phyloP scores from a whole-genome alignment of 2,329 filamentous ascomycete species.

The Xylaria arbuscula region DNA sequence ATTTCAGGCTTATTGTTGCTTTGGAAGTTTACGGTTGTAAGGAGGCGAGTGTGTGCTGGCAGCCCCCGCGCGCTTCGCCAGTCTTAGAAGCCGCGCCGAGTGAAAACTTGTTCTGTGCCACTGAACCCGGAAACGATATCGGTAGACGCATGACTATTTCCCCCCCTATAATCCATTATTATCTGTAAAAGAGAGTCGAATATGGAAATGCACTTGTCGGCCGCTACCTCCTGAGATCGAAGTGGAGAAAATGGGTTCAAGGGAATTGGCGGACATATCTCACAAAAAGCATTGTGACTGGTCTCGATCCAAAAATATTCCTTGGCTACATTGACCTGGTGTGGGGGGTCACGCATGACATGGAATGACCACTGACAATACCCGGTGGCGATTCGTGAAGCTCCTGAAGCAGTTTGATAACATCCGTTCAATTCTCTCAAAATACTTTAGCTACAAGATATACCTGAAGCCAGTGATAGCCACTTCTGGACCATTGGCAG shows the following conservation, averaged over 20 bases:
- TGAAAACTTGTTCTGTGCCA: neutral
- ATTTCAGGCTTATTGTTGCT: neutral
- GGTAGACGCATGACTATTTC: neutral
- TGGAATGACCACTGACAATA: neutral
- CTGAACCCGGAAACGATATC: neutral
- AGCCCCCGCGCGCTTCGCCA: neutral
- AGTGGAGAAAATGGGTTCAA: neutral
- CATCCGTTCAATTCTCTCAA: neutral
- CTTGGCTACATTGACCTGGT: neutral
- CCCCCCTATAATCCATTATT: neutral
- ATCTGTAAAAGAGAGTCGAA: neutral
- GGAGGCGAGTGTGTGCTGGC: neutral
- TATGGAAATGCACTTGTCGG: neutral
- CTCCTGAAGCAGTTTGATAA: neutral
- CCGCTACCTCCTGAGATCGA: neutral
- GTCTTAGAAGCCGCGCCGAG: neutral
- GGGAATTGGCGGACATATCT: neutral
- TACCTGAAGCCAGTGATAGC: conserved; percentile 43
- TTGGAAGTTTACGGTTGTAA: neutral
- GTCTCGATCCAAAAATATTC: neutral
- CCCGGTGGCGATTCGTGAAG: neutral
- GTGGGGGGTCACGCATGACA: neutral
- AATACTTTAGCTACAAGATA: conserved; percentile 38
- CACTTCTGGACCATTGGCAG: conserved; percentile 24
- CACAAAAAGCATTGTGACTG: neutral